Evolutionary conservation across 2,329 filamentous ascomycete species (phyloP), one percentile per base, ranked within the genome.

Genomic region (Phialemonium atrogriseum): DNA sequence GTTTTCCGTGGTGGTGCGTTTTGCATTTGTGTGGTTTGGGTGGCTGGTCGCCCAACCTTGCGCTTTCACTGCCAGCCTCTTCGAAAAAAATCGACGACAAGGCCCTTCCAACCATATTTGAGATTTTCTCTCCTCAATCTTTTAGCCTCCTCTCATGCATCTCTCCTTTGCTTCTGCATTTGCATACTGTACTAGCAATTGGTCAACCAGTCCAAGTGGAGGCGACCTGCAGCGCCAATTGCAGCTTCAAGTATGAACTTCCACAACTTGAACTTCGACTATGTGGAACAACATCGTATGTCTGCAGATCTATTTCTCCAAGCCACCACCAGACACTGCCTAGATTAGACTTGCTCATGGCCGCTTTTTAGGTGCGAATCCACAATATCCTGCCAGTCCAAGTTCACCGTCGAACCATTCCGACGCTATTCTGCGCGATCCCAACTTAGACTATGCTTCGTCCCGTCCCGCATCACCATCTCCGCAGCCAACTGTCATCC

Each of bases 231-330:
- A 43, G 22, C 15, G 23, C 27, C 16, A 14, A 31, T n/a, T n/a
- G n/a, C n/a, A n/a, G n/a, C n/a, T n/a, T n/a, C n/a, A 34, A 56
- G 39, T 44, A 63, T 63, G 60, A 60, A 55, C 45, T 52, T 51
- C 42, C 54, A 55, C 46, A 52, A 50, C 40, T 37, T 47, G 36
- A 48, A 52, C 46, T 52, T 52, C 40, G 50, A 59, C 38, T 44
- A 52, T 49, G 50, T 55, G 43, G 56, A 60, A 49, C 48, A 45
- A 41, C 42, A 48, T 42, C 51, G 57, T 59, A 58, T 45, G 55
- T 56, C 30, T 34, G 41, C 27, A 35, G 24, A 19, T 20, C 22
- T 16, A 17, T 25, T 25, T 17, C 12, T 25, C 26, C 27, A 23
- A 30, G 17, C 19, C 28, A 15, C 21, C 24, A 10, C 10, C 15